Percentiles rank a stretch among this genome's conserved stretches.
phyloP scores from a whole-genome alignment of 2,329 filamentous ascomycete genomes.

The Alternaria infectoria region DNA sequence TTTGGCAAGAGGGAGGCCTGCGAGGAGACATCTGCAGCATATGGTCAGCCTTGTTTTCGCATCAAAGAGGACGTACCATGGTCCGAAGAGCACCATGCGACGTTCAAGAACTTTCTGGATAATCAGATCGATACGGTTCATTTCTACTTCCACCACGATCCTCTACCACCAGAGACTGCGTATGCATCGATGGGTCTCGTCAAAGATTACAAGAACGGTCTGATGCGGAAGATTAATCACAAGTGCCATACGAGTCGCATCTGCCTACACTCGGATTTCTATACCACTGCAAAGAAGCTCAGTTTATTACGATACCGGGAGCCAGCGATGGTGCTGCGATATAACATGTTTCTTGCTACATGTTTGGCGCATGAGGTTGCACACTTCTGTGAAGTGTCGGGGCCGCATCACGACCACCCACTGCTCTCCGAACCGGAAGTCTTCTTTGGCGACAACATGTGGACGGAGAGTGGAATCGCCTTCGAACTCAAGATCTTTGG shows the following conservation, averaged over 20 bases:
- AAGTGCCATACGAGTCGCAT: conserved; percentile 48
- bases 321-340: conserved; percentile 49
- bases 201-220: conserved; percentile 46
- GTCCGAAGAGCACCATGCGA: conserved; percentile 37
- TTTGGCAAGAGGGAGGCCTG: conserved; percentile 45
- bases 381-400: conserved; percentile 50
- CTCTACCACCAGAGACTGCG: conserved; percentile 42
- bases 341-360: conserved; percentile 49
- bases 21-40: conserved; percentile 35
- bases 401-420: conserved; percentile 44
- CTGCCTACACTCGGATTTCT: conserved; percentile 49
- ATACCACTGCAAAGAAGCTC: conserved; percentile 49
- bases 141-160: conserved; percentile 48
- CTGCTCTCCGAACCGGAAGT: conserved; percentile 46
- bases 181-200: conserved; percentile 49
- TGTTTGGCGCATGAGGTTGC: conserved; percentile 49
- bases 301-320: conserved; percentile 46
- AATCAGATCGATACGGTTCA: conserved; percentile 46
- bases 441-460: conserved; percentile 49
- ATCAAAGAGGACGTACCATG: conserved; percentile 45
- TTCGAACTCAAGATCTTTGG: conserved; percentile 50
- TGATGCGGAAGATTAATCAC: conserved; percentile 43
- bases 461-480: conserved; percentile 49
- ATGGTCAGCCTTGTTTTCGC: conserved; percentile 43
- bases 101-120: conserved; percentile 40